Percentiles rank a stretch among this genome's conserved stretches.
Conservation (phyloP, 805 yeast genomes). For the Ogataea parapolymorpha region DNA sequence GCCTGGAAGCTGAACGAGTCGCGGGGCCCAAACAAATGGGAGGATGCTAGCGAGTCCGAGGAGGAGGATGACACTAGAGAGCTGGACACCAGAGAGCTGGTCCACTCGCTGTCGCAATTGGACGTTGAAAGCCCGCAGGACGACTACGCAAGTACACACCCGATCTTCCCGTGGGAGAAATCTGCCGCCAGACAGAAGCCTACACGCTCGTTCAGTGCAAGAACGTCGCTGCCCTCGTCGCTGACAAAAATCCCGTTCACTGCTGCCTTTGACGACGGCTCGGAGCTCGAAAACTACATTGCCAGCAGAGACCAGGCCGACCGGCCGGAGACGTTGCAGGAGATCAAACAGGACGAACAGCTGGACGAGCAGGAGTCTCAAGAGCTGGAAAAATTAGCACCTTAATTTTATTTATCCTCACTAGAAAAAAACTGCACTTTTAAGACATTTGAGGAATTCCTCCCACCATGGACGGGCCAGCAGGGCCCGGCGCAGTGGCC, state of each 20-base stretch:
- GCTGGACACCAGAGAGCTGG: conserved; percentile 1
- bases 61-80: conserved; percentile 6
- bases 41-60: conserved; percentile 29
- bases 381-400: conserved; percentile 4
- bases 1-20: conserved; percentile 31
- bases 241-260: conserved; percentile 9
- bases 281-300: conserved; percentile 12
- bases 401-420: not conserved
- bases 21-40: conserved; percentile 22
- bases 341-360: conserved; percentile 12
- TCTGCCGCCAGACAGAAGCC: conserved; percentile 1
- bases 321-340: conserved; percentile 1
- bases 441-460: conserved; percentile 13
- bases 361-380: conserved; percentile 12
- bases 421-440: conserved; percentile 8
- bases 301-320: conserved; percentile 3
- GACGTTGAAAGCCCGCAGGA: conserved; percentile 10
- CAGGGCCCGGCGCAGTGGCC: conserved; percentile 5
- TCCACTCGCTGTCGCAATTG: not conserved
- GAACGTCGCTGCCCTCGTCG: conserved; percentile 3
- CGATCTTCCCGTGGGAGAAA: conserved; percentile 38
- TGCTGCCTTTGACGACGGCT: conserved; percentile 15
- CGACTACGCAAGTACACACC: conserved; percentile 26
- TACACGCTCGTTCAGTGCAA: conserved; percentile 22
- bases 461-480: conserved; percentile 6